Percentiles rank a stretch among this genome's conserved stretches.
phyloP scores from a whole-genome alignment of 2,329 filamentous ascomycete genomes.

The Tolypocladium ovalisporum region DNA sequence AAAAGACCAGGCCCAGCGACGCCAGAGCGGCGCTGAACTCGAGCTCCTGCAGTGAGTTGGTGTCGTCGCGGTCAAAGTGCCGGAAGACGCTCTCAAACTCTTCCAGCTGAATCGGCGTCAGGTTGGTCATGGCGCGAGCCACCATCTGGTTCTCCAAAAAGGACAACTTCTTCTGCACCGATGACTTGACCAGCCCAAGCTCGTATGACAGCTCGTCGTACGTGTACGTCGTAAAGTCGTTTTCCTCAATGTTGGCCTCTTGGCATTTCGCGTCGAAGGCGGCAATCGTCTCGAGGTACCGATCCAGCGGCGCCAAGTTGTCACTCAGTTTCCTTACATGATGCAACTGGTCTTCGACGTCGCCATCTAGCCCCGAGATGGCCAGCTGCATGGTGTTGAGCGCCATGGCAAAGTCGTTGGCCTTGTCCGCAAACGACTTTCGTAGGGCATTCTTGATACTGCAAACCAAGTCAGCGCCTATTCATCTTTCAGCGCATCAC shows the following conservation, averaged over 20 bases:
- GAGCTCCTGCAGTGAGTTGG: constrained; percentile 81
- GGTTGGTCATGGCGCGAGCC: constrained; percentile 94
- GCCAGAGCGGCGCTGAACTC: constrained; percentile 94
- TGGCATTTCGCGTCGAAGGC: constrained; percentile 79
- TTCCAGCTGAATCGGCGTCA: constrained; percentile 95
- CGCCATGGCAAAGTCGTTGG: constrained; percentile 93
- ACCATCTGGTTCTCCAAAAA: constrained; percentile 99
- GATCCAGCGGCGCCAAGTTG: constrained; percentile 79
- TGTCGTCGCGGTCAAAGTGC: constrained; percentile 90
- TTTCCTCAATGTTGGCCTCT: constrained; percentile 97
- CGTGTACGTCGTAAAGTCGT: constrained; percentile 98
- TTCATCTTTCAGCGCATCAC: not conserved
- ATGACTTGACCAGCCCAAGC: constrained; percentile 78
- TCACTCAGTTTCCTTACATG: constrained; percentile 79
- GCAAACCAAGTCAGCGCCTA: not conserved
- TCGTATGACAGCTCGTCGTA: constrained; percentile 96
- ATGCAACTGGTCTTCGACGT: constrained; percentile 85
- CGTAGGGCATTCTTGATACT: constrained; percentile 92
- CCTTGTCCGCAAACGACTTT: constrained; percentile 91
- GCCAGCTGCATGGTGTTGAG: constrained; percentile 90
- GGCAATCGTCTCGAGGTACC: constrained; percentile 80
- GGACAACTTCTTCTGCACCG: constrained; percentile 88
- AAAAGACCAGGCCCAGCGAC: constrained; percentile 90
- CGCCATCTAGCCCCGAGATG: constrained; percentile 93
- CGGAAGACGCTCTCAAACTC: constrained; percentile 98